Conservation (phyloP, 345 rosid genomes). For the Ailanthus altissimus region DNA sequence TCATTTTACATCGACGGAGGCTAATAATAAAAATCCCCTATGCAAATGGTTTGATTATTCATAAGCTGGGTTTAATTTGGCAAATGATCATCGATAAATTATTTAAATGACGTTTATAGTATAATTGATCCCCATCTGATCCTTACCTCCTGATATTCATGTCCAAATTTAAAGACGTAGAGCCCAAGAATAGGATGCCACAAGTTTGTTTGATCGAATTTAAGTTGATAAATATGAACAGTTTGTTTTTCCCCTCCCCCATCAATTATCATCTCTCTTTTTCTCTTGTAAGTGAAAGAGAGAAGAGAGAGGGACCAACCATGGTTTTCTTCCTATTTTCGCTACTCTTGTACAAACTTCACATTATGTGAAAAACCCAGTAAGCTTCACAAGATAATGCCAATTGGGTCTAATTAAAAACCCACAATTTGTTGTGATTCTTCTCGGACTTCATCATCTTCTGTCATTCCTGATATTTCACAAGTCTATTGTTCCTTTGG, state of each 20-base stretch:
- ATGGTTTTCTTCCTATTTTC: constrained; percentile 43
- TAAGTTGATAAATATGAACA: constrained; percentile 23
- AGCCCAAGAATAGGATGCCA: neutral
- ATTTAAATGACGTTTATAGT: too few species aligned
- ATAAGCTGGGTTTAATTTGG: too few species aligned
- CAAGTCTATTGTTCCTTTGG: constrained; percentile 56
- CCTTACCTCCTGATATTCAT: neutral
- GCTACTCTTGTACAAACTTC: constrained; percentile 30
- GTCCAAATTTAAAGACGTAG: neutral
- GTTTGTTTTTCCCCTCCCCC: constrained; percentile 1
- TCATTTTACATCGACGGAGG: too few species aligned
- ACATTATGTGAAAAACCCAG: constrained; percentile 31
- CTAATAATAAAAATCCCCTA: too few species aligned
- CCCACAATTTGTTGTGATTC: constrained; percentile 7
- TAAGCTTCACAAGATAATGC: constrained; percentile 21
- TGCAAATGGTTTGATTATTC: too few species aligned
- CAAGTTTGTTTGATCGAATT: constrained; percentile 7
- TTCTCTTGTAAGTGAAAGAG: constrained; percentile 1
- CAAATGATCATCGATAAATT: too few species aligned
- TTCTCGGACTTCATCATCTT: constrained; percentile 26
- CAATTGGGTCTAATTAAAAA: neutral
- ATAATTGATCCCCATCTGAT: neutral
- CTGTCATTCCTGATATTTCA: constrained; percentile 26
- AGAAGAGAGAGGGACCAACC: constrained; percentile 28
- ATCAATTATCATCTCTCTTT: neutral